Conservation (phyloP, 257 asterid genomes). For the Marsdenia floribunda region DNA sequence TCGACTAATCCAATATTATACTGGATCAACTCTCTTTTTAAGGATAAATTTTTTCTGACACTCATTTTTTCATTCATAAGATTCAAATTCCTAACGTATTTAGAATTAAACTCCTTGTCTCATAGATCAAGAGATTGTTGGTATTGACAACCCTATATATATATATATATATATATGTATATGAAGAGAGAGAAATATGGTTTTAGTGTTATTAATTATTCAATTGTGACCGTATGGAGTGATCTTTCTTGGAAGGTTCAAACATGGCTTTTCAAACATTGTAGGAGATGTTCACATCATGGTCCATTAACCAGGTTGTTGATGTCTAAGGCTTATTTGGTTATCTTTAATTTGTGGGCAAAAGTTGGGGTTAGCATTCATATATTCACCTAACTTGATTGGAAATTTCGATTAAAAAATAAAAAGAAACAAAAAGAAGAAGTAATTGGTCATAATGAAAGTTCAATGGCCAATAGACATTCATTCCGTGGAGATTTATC, state of each 20-base stretch:
- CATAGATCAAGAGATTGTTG: no score
- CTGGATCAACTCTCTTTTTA: no score
- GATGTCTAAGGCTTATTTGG: background rate
- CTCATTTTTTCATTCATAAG: no score
- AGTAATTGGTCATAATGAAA: background rate
- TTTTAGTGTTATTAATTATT: no score
- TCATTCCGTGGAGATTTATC: background rate
- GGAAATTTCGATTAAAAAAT: background rate
- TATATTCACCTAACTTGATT: slow-evolving; percentile 8
- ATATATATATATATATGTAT: no score
- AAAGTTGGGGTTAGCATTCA: background rate
- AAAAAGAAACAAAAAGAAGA: no score
- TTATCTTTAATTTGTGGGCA: background rate
- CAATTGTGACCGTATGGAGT: background rate
- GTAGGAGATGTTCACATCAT: background rate
- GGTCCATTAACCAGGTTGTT: background rate
- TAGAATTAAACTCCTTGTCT: no score
- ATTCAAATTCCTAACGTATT: no score
- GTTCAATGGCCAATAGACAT: background rate
- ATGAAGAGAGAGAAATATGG: no score
- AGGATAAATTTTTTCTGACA: no score
- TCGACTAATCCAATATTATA: no score
- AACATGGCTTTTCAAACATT: background rate
- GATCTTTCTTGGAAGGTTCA: slow-evolving; percentile 11
- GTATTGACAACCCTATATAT: no score